Base-by-base conservation (phyloP, 83 land plant genomes). In the Larix sibirica region DNA sequence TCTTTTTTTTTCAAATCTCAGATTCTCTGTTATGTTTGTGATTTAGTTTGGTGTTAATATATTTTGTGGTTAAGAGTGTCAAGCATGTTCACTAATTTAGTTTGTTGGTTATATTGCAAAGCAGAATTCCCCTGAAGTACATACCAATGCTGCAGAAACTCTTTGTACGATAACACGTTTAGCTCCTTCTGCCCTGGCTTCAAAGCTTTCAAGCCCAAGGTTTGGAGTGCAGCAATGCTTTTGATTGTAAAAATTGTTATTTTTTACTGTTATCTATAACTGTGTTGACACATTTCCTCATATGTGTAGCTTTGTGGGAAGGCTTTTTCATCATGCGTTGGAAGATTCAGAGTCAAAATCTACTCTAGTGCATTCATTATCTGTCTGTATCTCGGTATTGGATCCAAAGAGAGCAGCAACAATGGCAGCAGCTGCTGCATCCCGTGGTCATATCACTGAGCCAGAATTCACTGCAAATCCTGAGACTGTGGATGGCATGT, bases 111-210 rank as follows among this genome's bases (percentile, higher is more conserved):
- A 16, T 40, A 42, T 74, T 56, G 28, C 79, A 63, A 24, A 56
- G 62, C 90, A 97, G 98, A 91, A 95, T 81, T 90, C 86, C 62
- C 94, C 98, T 65, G 94, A 97, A 87, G 98, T 94, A n/a, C 99
- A 95, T 90, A 90, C 93, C 1, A 95, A 97, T 95, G 99, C 93
- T 33, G 96, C 99, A 61, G 96, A 97, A 87, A 92, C 89, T 2
- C 88, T 97, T 36, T 97, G 95, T 85, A 90, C 99, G 73, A 91
- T 97, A 20, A 94, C 90, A 42, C 87, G 95, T 63, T 89, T 83
- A 80, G 88, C 96, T 85, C 99, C 95, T 62, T 91, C 99, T 54
- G 91, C 90, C 0, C 89, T 97, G 77, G 90, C 93, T 79, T 73
- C 93, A 26, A 95, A 97, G 63, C 91, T 97, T 74, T 84, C 92